Base-by-base conservation (phyloP, 805 yeast genomes). In the Ogataea neopini region DNA sequence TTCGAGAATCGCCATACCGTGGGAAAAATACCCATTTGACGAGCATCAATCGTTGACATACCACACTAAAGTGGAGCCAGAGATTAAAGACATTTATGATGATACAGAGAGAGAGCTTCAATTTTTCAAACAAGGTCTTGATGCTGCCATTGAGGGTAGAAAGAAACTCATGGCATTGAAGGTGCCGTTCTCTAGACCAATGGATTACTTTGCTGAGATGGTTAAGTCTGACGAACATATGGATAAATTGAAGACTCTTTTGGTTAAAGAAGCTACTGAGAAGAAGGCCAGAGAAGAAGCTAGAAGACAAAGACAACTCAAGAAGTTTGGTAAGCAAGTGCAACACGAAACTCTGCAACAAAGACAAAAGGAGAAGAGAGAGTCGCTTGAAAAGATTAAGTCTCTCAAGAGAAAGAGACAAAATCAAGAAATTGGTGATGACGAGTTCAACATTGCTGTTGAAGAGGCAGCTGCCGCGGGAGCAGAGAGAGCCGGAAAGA, bases 131-230 rank as follows among this genome's bases (percentile, higher is more conserved):
- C 99, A 94, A 72, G 96, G 96, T 6, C 77, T 94, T 48, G 85
- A 80, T 44, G 95, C 97, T 3, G 94, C 87, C 23, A 70, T 76
- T 43, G 80, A 77, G 57, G 96, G 87, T 20, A 83, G 92, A 61
- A 66, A 75, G 40, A 78, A 79, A 45, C 73, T 87, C 35, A 70
- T 82, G 47, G 82, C 82, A 61, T 76, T 87, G 56, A 84, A 84
- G 62, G 82, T 92, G 26, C 89, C 97, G 50, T 94, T 94, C 67
- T 76, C 95, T 23, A 81, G 99, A 68, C 99, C 99, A 30, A 72
- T 80, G 61, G 99, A 94, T 66, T 94, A 88, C 68, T 94, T 94
- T 72, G 99, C 99, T 15, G 99, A 94, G 71, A 94, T 94, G 99
- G 88, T 90, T 50, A 94, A 94, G 73, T 84, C 91, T 45, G 99